Evolutionary conservation across 1,139 yeast genomes (phyloP), one percentile per base, ranked within the genome.

Genomic region (Trichomonascaceae sp.): DNA sequence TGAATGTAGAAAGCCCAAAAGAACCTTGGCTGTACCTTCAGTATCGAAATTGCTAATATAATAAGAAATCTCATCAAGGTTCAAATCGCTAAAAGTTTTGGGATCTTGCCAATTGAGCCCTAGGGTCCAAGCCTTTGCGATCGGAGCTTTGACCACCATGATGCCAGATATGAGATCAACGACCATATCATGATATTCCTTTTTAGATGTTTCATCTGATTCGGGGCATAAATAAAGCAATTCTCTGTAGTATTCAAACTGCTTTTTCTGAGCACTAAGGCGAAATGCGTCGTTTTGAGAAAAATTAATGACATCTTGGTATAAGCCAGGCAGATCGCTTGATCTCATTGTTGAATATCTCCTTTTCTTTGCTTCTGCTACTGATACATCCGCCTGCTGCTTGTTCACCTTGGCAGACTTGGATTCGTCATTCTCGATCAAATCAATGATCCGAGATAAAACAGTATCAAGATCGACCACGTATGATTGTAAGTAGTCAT

Each of bases 21-120:
- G 47, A 0, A 87, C 78, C 55, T 78, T 76, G 0, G 91, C 87
- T 47, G 89, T 69, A 0, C 88, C 88, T 53, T 81, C 81, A 20
- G 70, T 72, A 3, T 83, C 84, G 68, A 87, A 89, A 30, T 73
- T 67, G 43, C 74, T 72, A 45, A 87, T 71, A 64, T 80, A 88
- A 43, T 72, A 74, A 4, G 73, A 61, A 1, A 89, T 62, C 8
- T 74, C 65, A 2, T 71, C 74, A 30, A 76, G 66, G 50, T 84
- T 84, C 51, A 87, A 66, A 1, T 79, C 77, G 24, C 70, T 65
- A 13, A 89, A 67, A 9, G 75, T 71, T 2, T 66, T 67, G 8
- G 77, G 78, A 66, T 93, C 96, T 39, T 71, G 61, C 85, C 93
- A 86, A 62, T 93, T 96, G 61, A 90, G 81, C 61, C 82, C 82